Evolutionary conservation across 2,329 filamentous ascomycete species (phyloP).

Genomic region (Blumeriella jaapii): DNA sequence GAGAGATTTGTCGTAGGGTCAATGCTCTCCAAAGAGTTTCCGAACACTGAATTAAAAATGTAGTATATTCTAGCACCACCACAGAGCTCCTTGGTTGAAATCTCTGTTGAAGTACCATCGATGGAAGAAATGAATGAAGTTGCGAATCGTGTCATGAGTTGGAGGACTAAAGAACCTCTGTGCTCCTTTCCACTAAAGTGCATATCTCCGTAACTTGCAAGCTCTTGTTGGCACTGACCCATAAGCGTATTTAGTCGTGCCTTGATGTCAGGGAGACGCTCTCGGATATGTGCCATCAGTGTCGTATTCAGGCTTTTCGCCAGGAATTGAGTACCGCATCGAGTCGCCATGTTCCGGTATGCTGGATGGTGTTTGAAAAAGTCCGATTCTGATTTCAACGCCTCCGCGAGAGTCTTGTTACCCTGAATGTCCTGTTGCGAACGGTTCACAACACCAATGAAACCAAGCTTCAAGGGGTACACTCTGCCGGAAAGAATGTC

Average conservation of each 20-base stretch:
- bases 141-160: conserved; percentile 96
- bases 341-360: conserved; percentile 87
- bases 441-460: conserved; percentile 95
- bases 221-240: conserved; percentile 98
- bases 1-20: conserved; percentile 94
- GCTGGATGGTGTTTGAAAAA: conserved; percentile 97
- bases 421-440: conserved; percentile 97
- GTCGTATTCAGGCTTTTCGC: conserved; percentile 93
- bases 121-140: conserved; percentile 98
- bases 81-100: conserved; percentile 71
- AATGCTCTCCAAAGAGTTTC: conserved; percentile 89
- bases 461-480: conserved; percentile 92
- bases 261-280: conserved; percentile 94
- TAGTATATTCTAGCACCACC: conserved; percentile 28
- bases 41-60: conserved; percentile 45
- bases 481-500: conserved; percentile 96
- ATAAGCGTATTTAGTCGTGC: conserved; percentile 94
- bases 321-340: conserved; percentile 88
- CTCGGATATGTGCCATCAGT: conserved; percentile 91
- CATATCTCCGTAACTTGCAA: conserved; percentile 95
- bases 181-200: conserved; percentile 97
- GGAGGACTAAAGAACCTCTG: conserved; percentile 83
- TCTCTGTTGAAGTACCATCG: conserved; percentile 95
- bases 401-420: conserved; percentile 88
- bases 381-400: conserved; percentile 77